A percentile compares a stretch with the other conserved stretches of the same genome.
phyloP scores from a whole-genome alignment of 2,329 filamentous ascomycete genomes.

The Trichoderma sp. region DNA sequence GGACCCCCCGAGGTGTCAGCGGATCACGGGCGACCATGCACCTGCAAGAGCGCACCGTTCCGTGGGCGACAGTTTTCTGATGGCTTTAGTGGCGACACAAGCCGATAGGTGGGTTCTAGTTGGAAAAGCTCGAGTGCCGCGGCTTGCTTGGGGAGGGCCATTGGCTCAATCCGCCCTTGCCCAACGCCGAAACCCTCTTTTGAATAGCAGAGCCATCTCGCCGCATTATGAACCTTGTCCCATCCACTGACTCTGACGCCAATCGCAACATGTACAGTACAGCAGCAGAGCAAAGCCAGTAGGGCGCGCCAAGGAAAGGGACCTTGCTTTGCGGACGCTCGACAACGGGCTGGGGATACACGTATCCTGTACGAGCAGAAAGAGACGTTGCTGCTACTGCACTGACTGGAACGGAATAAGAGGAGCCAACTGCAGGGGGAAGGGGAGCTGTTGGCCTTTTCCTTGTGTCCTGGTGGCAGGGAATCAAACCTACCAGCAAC shows the following conservation, averaged over 20 bases:
- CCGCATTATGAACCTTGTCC: constrained; percentile 1
- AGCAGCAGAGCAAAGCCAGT: neutral
- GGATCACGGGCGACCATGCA: constrained; percentile 40
- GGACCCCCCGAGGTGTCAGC: constrained; percentile 30
- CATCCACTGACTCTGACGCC: neutral
- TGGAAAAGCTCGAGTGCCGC: neutral
- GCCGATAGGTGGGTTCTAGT: constrained; percentile 14
- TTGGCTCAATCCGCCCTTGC: constrained; percentile 2
- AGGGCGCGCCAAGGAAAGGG: neutral
- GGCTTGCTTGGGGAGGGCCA: neutral
- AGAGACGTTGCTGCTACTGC: neutral
- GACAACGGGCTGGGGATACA: neutral
- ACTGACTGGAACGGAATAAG: neutral
- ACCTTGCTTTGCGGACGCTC: neutral
- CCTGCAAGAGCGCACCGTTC: constrained; percentile 42
- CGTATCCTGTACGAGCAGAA: neutral
- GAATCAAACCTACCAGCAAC: neutral
- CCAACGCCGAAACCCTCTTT: neutral
- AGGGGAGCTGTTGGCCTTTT: neutral
- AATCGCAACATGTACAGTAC: neutral
- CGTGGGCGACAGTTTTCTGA: constrained; percentile 29
- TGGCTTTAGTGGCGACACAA: constrained; percentile 24
- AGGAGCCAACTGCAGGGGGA: constrained; percentile 16
- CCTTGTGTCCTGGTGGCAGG: neutral
- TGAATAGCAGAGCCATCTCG: neutral